Evolutionary conservation across 352 stramenopile genomes (phyloP), one percentile per base, ranked within the genome.

Genomic region (Blastocystis sp.): DNA sequence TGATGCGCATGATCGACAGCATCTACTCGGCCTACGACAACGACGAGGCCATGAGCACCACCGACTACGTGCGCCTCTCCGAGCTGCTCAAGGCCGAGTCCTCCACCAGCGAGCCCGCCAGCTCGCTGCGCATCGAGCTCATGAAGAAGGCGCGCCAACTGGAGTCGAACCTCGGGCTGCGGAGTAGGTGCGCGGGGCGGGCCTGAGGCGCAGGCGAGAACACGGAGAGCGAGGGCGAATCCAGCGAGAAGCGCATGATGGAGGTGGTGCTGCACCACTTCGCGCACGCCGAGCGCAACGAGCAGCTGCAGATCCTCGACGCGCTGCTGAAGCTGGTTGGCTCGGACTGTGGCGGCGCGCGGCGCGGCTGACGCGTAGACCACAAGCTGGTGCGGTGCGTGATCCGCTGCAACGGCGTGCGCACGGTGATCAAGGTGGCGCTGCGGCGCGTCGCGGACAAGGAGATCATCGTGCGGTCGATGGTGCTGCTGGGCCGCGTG

Each of bases 1-100:
- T 76, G 21, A 76, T 76, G 66, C 66, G 66, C 3, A 76, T 76
- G 66, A 76, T 76, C 52, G 66, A 76, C 48, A 59, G 66, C 38
- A 21, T 76, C 34, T 76, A 76, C 38, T 34, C 3, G 14, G 38
- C 38, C 38, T 76, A 76, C 38, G 52, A 56, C 21, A 23, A 34
- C 48, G 34, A 41, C 19, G 40, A 14, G 17, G 53, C 66, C 7
- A 28, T 56, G 48, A 17, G 48, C 48, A 14, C 5, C 48, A 56
- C 14, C 48, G 48, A 56, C 48, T 56, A 56, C 48, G 48, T 56
- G 48, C 48, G 14, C 5, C 48, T 56, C 5, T 56, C 48, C 5
- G 48, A 56, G 48, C 48, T 56, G 48, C 48, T 56, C 5, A 7
- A 14, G 5, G 48, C 48, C 48, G 48, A 56, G 48, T 56, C 48